Conservation (phyloP, 768 basidiomycete genomes). For the Rubroboletus satanas region DNA sequence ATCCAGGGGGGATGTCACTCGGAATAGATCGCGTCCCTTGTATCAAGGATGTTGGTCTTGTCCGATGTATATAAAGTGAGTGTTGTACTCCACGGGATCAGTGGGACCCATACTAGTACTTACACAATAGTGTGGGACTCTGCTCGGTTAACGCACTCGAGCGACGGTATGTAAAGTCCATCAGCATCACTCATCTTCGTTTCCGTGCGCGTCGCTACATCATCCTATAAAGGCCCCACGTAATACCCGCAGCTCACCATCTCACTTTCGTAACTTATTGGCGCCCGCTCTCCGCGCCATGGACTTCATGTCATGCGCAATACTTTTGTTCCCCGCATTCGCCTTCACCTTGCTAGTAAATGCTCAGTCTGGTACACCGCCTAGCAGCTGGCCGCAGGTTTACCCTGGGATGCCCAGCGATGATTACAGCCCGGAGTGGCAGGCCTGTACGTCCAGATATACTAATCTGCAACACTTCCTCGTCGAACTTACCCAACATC, state of each 20-base stretch:
- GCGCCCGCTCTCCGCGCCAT: constrained; percentile 14
- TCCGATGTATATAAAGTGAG: too few relatives aligned
- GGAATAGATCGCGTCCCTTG: too few relatives aligned
- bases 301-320: constrained; percentile 14
- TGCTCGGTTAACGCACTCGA: too few relatives aligned
- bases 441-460: constrained; percentile 45
- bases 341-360: constrained; percentile 6
- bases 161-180: too few relatives aligned
- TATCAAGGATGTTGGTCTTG: too few relatives aligned
- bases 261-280: constrained; percentile 4
- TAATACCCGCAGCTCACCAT: background rate
- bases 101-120: too few relatives aligned
- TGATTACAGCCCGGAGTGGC: constrained; percentile 57
- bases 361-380: constrained; percentile 26
- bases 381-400: constrained; percentile 37
- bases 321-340: background rate
- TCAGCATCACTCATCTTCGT: too few relatives aligned
- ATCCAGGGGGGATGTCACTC: too few relatives aligned
- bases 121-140: too few relatives aligned
- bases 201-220: background rate
- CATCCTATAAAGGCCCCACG: constrained; percentile 7
- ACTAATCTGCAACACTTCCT: background rate
- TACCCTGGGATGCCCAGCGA: constrained; percentile 43
- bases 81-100: too few relatives aligned
- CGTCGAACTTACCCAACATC: background rate